Percentiles rank a stretch among this genome's conserved stretches.
phyloP scores from a whole-genome alignment of 805 yeast genomes.

The Ogataea wickerhamii region DNA sequence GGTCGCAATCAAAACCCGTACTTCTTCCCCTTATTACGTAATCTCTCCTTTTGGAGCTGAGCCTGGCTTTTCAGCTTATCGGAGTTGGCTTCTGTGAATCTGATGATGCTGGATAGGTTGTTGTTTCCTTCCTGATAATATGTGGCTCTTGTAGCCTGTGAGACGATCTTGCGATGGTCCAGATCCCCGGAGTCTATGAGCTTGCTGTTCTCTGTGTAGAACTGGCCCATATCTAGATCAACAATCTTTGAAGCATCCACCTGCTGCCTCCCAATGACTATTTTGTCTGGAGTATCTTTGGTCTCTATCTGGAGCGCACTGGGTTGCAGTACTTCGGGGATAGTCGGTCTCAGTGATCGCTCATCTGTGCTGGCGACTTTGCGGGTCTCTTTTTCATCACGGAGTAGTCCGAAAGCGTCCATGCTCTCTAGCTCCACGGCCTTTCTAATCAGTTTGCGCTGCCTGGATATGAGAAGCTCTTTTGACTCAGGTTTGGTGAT shows the following conservation, averaged over 20 bases:
- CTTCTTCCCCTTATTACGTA: constrained; percentile 9
- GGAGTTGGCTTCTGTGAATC: constrained; percentile 28
- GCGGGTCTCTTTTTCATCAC: background rate
- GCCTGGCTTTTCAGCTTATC: constrained; percentile 23
- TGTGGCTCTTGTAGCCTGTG: constrained; percentile 20
- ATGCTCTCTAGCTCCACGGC: constrained; percentile 2
- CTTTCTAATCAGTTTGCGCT: constrained; percentile 1
- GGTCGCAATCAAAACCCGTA: constrained; percentile 18
- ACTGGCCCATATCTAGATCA: constrained; percentile 37
- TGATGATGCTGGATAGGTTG: constrained; percentile 30
- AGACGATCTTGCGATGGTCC: constrained; percentile 21
- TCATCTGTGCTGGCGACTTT: background rate
- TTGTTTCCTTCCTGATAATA: constrained; percentile 31
- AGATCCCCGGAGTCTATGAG: constrained; percentile 33
- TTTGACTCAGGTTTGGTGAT: constrained; percentile 4
- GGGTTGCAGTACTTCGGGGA: constrained; percentile 1
- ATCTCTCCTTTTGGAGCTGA: constrained; percentile 15
- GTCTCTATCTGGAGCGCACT: background rate
- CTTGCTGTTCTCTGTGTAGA: constrained; percentile 33
- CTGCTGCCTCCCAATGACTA: constrained; percentile 4
- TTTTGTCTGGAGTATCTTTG: constrained; percentile 2
- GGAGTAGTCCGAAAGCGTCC: constrained; percentile 7
- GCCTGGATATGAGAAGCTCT: background rate
- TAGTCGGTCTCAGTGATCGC: background rate
- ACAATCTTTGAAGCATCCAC: constrained; percentile 25